These are phyloP conservation scores for Fusarium sp. DNA, from an alignment of 2,329 filamentous ascomycete species.

Conservation along the genomic window DNA sequence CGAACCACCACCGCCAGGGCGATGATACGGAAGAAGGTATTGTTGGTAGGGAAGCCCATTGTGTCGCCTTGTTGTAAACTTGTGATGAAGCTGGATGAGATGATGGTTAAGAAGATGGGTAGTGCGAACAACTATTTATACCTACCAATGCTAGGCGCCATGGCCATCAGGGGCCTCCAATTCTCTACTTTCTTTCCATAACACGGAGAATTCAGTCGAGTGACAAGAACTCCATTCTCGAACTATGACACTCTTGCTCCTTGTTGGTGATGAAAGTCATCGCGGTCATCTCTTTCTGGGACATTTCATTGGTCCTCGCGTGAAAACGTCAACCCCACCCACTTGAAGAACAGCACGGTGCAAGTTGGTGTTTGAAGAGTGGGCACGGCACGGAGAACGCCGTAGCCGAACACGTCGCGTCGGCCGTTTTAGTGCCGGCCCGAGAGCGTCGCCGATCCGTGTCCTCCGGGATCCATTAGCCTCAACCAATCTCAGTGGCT, in stretches of 20 bases:
- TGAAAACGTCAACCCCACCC: neutral
- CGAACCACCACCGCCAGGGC: neutral
- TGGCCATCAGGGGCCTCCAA: neutral
- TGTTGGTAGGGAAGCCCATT: neutral
- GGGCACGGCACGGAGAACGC: neutral
- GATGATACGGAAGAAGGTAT: neutral
- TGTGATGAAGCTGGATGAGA: neutral
- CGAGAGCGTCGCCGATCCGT: neutral
- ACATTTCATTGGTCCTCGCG: neutral
- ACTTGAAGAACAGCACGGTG: neutral
- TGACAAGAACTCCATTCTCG: neutral
- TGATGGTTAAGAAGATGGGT: neutral
- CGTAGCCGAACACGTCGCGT: neutral
- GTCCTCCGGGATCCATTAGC: neutral
- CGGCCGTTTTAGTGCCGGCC: neutral
- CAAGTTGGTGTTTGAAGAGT: neutral
- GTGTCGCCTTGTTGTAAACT: neutral
- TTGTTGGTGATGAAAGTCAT: neutral
- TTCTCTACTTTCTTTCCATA: neutral
- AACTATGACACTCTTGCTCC: neutral
- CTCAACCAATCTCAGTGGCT: neutral
- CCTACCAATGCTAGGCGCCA: neutral
- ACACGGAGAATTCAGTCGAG: neutral
- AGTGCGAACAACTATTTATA: neutral
- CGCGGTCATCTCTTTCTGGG: neutral